phyloP scores from a whole-genome alignment of 768 basidiomycete species.

The Melanogaster broomeanus region DNA sequence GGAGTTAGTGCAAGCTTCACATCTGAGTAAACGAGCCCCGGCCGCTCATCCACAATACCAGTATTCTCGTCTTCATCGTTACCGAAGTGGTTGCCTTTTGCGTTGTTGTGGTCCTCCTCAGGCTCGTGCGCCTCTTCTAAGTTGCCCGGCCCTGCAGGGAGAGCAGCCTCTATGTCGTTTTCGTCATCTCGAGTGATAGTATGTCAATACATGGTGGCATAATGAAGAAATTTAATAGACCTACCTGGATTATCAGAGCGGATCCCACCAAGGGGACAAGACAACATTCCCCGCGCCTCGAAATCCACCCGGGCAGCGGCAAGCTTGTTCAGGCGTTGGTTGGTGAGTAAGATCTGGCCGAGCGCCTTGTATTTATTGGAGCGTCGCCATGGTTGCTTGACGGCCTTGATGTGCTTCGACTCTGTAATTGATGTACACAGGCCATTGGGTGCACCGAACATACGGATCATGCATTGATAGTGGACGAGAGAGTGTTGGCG shows the following conservation, averaged over 20 bases:
- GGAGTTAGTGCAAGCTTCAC: slow-evolving; percentile 10
- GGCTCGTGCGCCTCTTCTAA: too few species aligned
- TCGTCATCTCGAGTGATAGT: not conserved
- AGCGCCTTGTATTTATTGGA: not conserved
- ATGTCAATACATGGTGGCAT: too few species aligned
- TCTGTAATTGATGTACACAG: slow-evolving; percentile 36
- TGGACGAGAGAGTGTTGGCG: slow-evolving; percentile 20
- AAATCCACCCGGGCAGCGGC: slow-evolving; percentile 15
- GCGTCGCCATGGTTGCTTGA: slow-evolving; percentile 32
- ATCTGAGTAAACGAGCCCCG: slow-evolving; percentile 5
- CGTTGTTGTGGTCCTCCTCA: too few species aligned
- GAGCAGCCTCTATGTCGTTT: not conserved
- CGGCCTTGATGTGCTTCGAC: slow-evolving; percentile 34
- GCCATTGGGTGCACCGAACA: slow-evolving; percentile 21
- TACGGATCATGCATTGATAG: slow-evolving; percentile 10
- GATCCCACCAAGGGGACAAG: not conserved
- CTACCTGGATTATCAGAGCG: not conserved
- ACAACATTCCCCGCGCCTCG: slow-evolving; percentile 19
- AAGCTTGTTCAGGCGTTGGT: slow-evolving; percentile 20
- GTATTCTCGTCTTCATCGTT: slow-evolving; percentile 3
- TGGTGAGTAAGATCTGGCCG: slow-evolving; percentile 23
- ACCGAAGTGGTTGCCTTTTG: too few species aligned
- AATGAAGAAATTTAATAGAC: too few species aligned
- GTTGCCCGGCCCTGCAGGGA: not conserved
- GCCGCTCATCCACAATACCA: not conserved